Base-by-base conservation (phyloP, 495 filamentous ascomycete species). In the Lasiosphaeris hirsuta region DNA sequence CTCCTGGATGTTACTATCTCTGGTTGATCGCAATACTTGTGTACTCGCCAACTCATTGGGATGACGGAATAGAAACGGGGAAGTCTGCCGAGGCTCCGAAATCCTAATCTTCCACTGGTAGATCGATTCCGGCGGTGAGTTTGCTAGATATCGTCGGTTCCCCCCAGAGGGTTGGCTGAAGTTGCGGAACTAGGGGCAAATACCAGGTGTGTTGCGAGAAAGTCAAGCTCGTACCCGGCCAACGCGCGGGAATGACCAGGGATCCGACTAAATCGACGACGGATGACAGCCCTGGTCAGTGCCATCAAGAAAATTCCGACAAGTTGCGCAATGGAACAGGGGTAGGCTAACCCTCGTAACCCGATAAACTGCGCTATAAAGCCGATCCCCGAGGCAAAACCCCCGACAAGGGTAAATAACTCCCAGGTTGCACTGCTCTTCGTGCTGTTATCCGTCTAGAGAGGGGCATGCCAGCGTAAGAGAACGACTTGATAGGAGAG, bases 241-340 rank as follows among this genome's bases (percentile, higher is more conserved):
- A 47, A 10, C 11, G 44, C 44, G 5, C 18, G n/a, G n/a, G 44
- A 18, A 18, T 47, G 44, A 10, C 44, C 44, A 3, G 44, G 44
- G 4, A 47, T 47, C 44, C 13, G 5, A 3, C 44, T 18, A 10
- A 47, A 18, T 18, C 44, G n/a, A 5, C 44, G n/a, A 18, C 44
- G 5, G 13, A 47, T 47, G 44, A 47, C 14, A 10, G 44, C 44
- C 10, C 44, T 13, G 4, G 30, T 18, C 4, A 47, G 18, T 10
- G 44, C 44, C 44, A 47, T 47, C 14, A 47, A 47, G 44, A 47
- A 47, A 18, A 47, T 47, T 23, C 14, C 44, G 11, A 47, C 14
- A 5, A 47, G 44, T 23, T 47, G 44, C 14, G 44, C 44, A 18
- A 47, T 47, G 14, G 44, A 47, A 18, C 44, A 47, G 30, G 44